These are phyloP conservation scores for Cercospora beticola DNA, from an alignment of 2,329 filamentous ascomycete genomes.

Conservation along the genomic window DNA sequence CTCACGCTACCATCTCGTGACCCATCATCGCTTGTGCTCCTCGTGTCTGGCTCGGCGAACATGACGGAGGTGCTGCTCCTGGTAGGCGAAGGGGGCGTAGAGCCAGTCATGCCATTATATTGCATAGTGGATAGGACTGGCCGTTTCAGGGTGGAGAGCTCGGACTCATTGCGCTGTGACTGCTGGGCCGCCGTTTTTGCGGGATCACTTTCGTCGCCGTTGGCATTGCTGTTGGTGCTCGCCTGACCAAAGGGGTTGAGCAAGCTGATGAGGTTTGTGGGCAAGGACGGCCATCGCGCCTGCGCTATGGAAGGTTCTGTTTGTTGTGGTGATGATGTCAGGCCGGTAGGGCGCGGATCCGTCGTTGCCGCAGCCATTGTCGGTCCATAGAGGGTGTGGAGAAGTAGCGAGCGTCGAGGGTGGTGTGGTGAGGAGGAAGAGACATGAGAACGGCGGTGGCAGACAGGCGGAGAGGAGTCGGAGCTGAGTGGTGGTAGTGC, in stretches of 20 bases:
- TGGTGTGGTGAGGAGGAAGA: background rate
- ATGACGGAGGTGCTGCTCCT: conserved; percentile 33
- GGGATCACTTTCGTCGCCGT: background rate
- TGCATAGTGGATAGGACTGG: conserved; percentile 27
- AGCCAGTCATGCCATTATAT: conserved; percentile 8
- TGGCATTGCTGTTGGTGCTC: conserved; percentile 12
- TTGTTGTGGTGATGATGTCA: conserved; percentile 12
- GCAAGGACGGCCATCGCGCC: conserved; percentile 34
- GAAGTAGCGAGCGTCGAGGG: background rate
- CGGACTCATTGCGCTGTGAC: background rate
- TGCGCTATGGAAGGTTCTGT: conserved; percentile 19
- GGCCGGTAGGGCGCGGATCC: background rate
- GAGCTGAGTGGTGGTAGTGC: background rate
- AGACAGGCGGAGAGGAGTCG: background rate
- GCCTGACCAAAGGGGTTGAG: conserved; percentile 33
- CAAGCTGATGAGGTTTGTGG: conserved; percentile 30
- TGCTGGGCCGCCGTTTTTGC: background rate
- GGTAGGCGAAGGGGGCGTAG: conserved; percentile 30
- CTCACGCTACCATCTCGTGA: conserved; percentile 38
- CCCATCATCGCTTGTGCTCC: conserved; percentile 32
- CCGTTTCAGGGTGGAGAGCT: conserved; percentile 11
- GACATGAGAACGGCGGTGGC: conserved; percentile 1
- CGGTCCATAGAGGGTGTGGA: background rate
- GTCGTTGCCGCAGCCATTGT: conserved; percentile 27
- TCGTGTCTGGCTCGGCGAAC: conserved; percentile 37